phyloP scores from a whole-genome alignment of 2,329 filamentous ascomycete species.

The Colletotrichum eremochloae region DNA sequence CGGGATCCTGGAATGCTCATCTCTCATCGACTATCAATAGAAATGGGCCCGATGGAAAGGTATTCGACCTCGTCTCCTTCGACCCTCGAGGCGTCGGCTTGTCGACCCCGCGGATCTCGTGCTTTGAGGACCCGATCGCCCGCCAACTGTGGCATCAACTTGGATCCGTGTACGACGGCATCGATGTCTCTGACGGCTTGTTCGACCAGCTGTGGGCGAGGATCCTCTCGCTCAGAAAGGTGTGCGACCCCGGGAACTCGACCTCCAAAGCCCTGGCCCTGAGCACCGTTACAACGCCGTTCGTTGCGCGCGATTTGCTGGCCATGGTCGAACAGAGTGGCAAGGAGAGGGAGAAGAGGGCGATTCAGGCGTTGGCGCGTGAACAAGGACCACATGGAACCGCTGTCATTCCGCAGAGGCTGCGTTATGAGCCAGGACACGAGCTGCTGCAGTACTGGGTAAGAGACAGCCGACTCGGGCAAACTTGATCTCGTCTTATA shows the following conservation, averaged over 20 bases:
- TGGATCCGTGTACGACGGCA: not conserved
- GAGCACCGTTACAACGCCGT: constrained; percentile 50
- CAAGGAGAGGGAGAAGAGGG: constrained; percentile 42
- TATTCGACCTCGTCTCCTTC: constrained; percentile 61
- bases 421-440: not conserved
- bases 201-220: constrained; percentile 14
- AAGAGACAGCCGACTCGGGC: not conserved
- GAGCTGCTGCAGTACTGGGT: constrained; percentile 19
- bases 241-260: not conserved
- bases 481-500: constrained; percentile 25
- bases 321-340: constrained; percentile 58
- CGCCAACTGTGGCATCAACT: constrained; percentile 25
- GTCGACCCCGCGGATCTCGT: constrained; percentile 21
- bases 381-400: not conserved
- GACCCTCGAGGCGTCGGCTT: constrained; percentile 60
- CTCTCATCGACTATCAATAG: constrained; percentile 6
- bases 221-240: not conserved
- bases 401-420: not conserved
- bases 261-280: not conserved
- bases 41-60: constrained; percentile 51
- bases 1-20: not conserved
- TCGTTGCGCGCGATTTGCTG: constrained; percentile 59
- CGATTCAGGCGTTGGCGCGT: not conserved
- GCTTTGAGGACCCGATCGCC: constrained; percentile 8
- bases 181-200: not conserved